Evolutionary conservation across 768 basidiomycete genomes (phyloP), one percentile per base, ranked within the genome.

Genomic region (Pilatotrama ljubarskyi): DNA sequence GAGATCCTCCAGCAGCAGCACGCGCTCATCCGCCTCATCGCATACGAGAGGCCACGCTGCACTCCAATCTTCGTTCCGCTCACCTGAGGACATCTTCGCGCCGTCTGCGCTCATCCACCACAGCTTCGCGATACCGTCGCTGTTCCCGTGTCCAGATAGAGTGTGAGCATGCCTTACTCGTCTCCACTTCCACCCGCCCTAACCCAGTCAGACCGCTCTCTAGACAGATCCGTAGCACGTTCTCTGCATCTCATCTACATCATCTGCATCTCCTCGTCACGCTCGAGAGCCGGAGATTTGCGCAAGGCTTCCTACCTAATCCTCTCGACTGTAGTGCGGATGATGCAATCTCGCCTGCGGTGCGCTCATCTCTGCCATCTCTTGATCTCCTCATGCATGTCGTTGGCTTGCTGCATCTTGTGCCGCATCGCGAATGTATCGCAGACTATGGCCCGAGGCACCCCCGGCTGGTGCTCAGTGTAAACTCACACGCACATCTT

Each of bases 121-220:
- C 58, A 22, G 50, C 58, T 59, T 59, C 47, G 37, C 48, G 53
- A 55, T 32, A 43, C 47, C 20, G 7, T 37, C 41, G 38, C 38
- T 50, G 53, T 50, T 32, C 59, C 59, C 59, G 59, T 55, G 59
- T 20, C n/a, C 59, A 22, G 51, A 52, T 48, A 49, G 18, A 54
- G 25, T 41, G 38, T 41, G 46, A 41, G 44, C 59, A 54, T 41
- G 14, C 47, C 59, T 37, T 35, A 18, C 25, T 24, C 35, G 47
- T 41, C 47, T 42, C 59, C 59, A 54, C 59, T 29, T 38, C 25
- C 51, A 38, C 50, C 43, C 46, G 20, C 25, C 13, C 51, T 51
- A 51, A 47, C 50, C 58, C 25, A 18, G 24, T 59, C 46, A 37
- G 38, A 42, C 22, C 38, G 24, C 40, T 49, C 53, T 55, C 59